Conservation (phyloP, 768 basidiomycete species). For the Trametes meyenii region DNA sequence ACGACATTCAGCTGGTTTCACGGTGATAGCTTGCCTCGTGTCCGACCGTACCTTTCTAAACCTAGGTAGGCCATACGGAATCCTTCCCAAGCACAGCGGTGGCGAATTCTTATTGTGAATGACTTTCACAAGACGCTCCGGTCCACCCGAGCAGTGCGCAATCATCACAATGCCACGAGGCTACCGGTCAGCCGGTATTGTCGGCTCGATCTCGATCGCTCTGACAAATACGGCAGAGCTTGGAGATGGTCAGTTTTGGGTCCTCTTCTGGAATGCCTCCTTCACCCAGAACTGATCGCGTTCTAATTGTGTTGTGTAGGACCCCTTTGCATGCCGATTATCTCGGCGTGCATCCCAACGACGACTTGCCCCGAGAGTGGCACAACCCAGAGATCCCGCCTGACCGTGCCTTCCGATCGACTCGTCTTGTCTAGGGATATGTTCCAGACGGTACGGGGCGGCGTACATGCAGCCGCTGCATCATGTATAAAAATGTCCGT, state of each 20-base stretch:
- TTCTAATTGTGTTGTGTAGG: conserved; percentile 12
- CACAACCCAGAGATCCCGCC: conserved; percentile 8
- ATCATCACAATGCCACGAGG: conserved; percentile 18
- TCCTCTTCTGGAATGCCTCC: conserved; percentile 1
- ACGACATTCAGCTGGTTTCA: too few relatives aligned
- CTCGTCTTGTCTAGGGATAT: conserved; percentile 11
- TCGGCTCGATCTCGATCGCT: conserved; percentile 10
- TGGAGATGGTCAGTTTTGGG: neutral
- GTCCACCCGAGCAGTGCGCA: neutral
- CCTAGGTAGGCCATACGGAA: too few relatives aligned
- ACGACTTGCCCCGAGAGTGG: neutral
- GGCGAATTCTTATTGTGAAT: neutral
- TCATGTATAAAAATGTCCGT: conserved; percentile 9
- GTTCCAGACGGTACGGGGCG: neutral
- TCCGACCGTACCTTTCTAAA: neutral
- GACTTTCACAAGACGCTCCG: conserved; percentile 6
- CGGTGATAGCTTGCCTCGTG: neutral
- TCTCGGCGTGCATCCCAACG: neutral
- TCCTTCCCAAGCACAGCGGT: too few relatives aligned
- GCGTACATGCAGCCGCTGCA: neutral
- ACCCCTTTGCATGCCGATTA: neutral
- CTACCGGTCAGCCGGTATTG: conserved; percentile 18
- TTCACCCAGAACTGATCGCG: neutral
- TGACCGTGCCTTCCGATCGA: conserved; percentile 3
- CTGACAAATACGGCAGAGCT: conserved; percentile 2